Evolutionary conservation across 2,329 filamentous ascomycete species (phyloP).

Genomic region (Metarhizium brunneum): DNA sequence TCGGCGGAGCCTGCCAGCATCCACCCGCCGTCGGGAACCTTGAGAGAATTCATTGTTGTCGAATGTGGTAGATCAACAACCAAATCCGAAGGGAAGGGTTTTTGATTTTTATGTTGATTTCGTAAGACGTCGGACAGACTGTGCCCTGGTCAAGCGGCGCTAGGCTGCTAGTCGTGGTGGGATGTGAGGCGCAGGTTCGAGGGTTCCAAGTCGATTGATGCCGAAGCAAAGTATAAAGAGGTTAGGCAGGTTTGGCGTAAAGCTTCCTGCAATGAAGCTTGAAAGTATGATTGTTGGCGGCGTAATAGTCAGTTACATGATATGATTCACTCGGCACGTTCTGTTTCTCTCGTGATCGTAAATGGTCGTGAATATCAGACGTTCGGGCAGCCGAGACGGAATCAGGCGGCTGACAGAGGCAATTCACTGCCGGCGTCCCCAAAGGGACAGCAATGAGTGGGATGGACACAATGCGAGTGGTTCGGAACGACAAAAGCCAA

Average conservation of each 20-base stretch:
- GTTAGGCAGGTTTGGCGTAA: neutral
- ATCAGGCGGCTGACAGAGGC: conserved; percentile 7
- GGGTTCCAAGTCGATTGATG: neutral
- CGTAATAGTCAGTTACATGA: conserved; percentile 1
- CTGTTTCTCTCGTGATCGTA: conserved; percentile 7
- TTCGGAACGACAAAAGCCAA: conserved; percentile 5
- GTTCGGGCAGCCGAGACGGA: neutral
- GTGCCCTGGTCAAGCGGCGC: neutral
- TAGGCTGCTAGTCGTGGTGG: neutral
- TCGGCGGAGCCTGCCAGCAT: conserved; percentile 42
- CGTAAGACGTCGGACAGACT: neutral
- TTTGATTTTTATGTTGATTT: neutral
- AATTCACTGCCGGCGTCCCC: conserved; percentile 12
- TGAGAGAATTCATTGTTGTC: conserved; percentile 40
- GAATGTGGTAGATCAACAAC: neutral
- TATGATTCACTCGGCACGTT: neutral
- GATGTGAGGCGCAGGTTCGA: neutral
- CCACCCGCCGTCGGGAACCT: conserved; percentile 49
- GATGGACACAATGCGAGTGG: conserved; percentile 9
- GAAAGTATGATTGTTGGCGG: neutral
- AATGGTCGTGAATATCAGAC: conserved; percentile 1
- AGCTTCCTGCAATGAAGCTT: conserved; percentile 1
- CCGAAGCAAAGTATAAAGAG: neutral
- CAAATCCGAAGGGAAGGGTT: conserved; percentile 11
- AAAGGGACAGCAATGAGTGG: conserved; percentile 13